Evolutionary conservation across 495 filamentous ascomycete genomes (phyloP), one percentile per base, ranked within the genome.

Genomic region (Talaromyces nanjingensis): DNA sequence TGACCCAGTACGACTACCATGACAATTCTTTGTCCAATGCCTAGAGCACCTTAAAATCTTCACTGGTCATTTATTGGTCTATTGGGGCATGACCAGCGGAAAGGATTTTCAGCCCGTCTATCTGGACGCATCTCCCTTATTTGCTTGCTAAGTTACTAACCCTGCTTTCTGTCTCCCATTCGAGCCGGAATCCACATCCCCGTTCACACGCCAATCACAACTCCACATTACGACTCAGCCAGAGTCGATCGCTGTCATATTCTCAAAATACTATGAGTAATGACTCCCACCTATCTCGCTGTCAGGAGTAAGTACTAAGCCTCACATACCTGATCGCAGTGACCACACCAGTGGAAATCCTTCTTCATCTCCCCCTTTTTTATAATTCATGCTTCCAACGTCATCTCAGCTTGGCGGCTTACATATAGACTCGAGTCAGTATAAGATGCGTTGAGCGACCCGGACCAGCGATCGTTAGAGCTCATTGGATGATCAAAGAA

Each of bases 211-310:
- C 57, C 27, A 59, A 59, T 59, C 57, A 24, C 31, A 22, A 20
- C 57, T 59, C 29, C 29, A 22, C 34, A n/a, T 34, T 22, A 12
- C 52, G 9, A 29, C 25, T 29, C 52, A 39, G 57, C 57, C 11
- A 12, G 31, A 59, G 29, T 59, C 57, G 57, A 55, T 55, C 52
- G 57, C 57, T 59, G 57, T 16, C 57, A 33, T 59, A 49, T 29
- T 55, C n/a, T 27, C 24, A 16, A 55, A 55, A 55, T 25, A 24
- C 9, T 20, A 55, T 55, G 52, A 49, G 45, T 49, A 49, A 49
- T 49, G 45, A 20, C 11, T 49, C 45, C 18, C 45, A 49, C n/a
- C 45, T 49, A 20, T 49, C 18, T 49, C 7, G 45, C 45, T 20
- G 45, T 20, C 45, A 49, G 45, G 45, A 49, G 45, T 49, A 55